Evolutionary conservation across 805 yeast species (phyloP).

Genomic region (Metschnikowia shivogae): DNA sequence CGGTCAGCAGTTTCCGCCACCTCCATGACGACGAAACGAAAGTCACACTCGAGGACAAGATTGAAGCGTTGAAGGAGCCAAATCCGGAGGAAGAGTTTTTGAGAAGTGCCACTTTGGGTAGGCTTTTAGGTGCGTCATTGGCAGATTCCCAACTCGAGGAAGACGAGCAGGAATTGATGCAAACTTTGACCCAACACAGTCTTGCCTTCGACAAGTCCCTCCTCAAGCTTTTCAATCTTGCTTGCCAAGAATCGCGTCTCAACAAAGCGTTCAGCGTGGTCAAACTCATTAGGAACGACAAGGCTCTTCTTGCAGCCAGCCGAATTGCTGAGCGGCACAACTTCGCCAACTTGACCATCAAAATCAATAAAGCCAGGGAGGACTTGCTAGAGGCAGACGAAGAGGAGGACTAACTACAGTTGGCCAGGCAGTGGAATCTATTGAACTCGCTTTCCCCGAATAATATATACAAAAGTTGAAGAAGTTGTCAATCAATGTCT

Average conservation of each 20-base stretch:
- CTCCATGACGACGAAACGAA: conserved; percentile 20
- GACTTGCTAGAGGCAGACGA: conserved; percentile 23
- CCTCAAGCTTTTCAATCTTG: conserved; percentile 67
- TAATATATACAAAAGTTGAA: conserved; percentile 2
- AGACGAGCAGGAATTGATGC: conserved; percentile 40
- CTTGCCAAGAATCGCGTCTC: conserved; percentile 64
- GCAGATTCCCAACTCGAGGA: conserved; percentile 27
- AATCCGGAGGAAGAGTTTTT: conserved; percentile 63
- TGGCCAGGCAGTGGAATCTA: background rate
- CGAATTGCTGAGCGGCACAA: conserved; percentile 72
- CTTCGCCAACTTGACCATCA: conserved; percentile 32
- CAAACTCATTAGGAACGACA: conserved; percentile 64
- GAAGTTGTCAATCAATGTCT: background rate
- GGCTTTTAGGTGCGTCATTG: conserved; percentile 53
- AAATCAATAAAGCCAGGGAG: conserved; percentile 37
- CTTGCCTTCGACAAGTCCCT: conserved; percentile 69
- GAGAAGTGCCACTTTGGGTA: conserved; percentile 58
- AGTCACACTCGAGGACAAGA: conserved; percentile 20
- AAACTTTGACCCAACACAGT: conserved; percentile 49
- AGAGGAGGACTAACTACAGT: conserved; percentile 5
- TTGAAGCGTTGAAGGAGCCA: conserved; percentile 20
- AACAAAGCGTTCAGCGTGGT: conserved; percentile 69
- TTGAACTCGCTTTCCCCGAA: background rate
- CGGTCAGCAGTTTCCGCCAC: conserved; percentile 39
- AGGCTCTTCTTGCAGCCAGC: conserved; percentile 78